Conservation (phyloP, 306 rosid species). For the Acmispon strigosus region DNA sequence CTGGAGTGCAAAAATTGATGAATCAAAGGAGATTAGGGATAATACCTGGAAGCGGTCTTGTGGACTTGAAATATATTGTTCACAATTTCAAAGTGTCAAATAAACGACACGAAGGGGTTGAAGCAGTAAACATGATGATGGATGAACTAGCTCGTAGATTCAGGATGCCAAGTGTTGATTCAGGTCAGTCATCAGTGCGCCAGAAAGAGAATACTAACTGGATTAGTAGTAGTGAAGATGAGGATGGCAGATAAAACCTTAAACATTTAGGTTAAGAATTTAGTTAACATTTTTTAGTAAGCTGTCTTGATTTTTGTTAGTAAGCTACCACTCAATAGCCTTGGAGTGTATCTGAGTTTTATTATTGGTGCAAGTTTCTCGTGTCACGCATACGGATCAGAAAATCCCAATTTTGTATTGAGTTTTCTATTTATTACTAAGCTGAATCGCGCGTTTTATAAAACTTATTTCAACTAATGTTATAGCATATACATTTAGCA, state of each 20-base stretch:
- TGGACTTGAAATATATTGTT: constrained; percentile 60
- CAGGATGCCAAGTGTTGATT: constrained; percentile 14
- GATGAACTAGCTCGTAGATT: constrained; percentile 30
- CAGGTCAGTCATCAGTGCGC: neutral
- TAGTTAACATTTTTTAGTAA: neutral
- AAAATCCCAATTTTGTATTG: constrained; percentile 17
- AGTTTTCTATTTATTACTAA: neutral
- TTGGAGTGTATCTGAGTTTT: constrained; percentile 9
- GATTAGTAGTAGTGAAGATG: neutral
- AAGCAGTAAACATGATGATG: constrained; percentile 23
- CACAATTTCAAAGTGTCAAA: constrained; percentile 43
- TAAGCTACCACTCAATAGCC: neutral
- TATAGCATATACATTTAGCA: too few species aligned
- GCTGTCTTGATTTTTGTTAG: neutral
- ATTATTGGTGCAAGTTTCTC: neutral
- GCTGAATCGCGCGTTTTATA: too few species aligned
- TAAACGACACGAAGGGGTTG: constrained; percentile 27
- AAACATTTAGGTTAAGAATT: constrained; percentile 4
- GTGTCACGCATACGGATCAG: neutral
- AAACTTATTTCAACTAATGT: too few species aligned
- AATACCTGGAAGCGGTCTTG: constrained; percentile 57
- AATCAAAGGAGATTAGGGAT: constrained; percentile 39
- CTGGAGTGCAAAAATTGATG: constrained; percentile 41
- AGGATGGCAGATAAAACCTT: constrained; percentile 8
- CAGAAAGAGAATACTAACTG: neutral